Base-by-base conservation (phyloP, 2,329 filamentous ascomycete species). In the Botrytis fabae region DNA sequence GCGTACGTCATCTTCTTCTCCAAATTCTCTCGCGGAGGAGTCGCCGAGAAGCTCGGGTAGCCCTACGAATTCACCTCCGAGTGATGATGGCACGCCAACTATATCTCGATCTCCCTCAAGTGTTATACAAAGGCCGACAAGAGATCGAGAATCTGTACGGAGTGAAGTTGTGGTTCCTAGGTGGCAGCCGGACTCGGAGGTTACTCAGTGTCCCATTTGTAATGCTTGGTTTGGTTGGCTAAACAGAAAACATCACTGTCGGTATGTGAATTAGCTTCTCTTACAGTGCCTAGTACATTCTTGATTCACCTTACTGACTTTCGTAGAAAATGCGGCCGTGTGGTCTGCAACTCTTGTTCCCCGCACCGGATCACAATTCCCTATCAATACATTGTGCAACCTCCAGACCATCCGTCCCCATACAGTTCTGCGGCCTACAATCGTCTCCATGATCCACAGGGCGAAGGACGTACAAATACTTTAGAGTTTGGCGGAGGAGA, bases 321-420 rank as follows among this genome's bases (percentile, higher is more conserved):
- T 60, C 8, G 42, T 74, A 92, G 91, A 77, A 98, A 97, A 88
- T 98, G 95, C 81, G 95, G 95, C 63, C 87, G 94, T 75, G 95
- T 98, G 14, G 95, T 98, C 38, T 98, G 95, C 82, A 90, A 91
- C 73, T 86, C 90, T 32, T 98, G 95, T 83, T 98, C 95, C 4
- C 95, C 95, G 5, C 95, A 98, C 82, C 90, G 94, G 75, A 98
- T 98, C 80, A 97, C 93, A 5, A 98, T 98, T 75, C 95, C 95
- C 1, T 89, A 95, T 76, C 93, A 96, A 80, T 98, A 93, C 81
- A 97, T 98, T 76, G 94, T 98, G 40, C 91, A 92, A 65, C 92
- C 93, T 4, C 92, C 92, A 1, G 35, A 70, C 40, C 71, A 76
- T 83, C 63, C 65, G 32, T 65, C 73, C 63, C 65, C 57, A 61